phyloP scores from a whole-genome alignment of 164 flowering plant genomes.

The Saururus chinensis region DNA sequence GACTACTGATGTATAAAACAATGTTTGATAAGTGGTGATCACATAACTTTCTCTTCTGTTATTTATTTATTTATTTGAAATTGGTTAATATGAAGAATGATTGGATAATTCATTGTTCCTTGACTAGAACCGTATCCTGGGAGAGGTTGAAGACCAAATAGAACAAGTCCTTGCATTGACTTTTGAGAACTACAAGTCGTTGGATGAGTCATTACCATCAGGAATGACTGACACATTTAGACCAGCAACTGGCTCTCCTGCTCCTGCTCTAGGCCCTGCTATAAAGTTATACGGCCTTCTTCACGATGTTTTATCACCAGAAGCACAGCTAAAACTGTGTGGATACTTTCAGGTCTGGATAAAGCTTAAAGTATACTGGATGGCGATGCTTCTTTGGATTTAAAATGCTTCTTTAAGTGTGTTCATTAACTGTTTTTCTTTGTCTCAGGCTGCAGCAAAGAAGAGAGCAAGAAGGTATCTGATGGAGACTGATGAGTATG shows the following conservation, averaged over 20 bases:
- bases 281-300: slow-evolving; percentile 73
- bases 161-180: slow-evolving; percentile 67
- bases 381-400: background rate
- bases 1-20: too few species aligned
- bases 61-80: background rate
- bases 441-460: slow-evolving; percentile 66
- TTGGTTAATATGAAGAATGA: background rate
- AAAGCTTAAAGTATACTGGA: background rate
- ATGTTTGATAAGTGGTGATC: too few species aligned
- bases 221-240: slow-evolving; percentile 66
- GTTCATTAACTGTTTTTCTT: background rate
- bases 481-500: slow-evolving; percentile 83
- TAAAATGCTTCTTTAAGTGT: too few species aligned
- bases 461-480: slow-evolving; percentile 81
- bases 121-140: slow-evolving; percentile 74
- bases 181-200: slow-evolving; percentile 85
- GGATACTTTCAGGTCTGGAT: slow-evolving; percentile 69
- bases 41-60: background rate
- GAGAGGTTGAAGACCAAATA: slow-evolving; percentile 77
- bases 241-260: slow-evolving; percentile 71
- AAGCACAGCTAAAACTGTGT: slow-evolving; percentile 61
- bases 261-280: slow-evolving; percentile 78
- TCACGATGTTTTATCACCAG: slow-evolving; percentile 80
- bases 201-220: slow-evolving; percentile 69
- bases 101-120: background rate